A percentile compares a stretch with the other conserved stretches of the same genome.
These are phyloP conservation scores for Aurantiochytrium sp. DNA, from an alignment of 108 stramenopile species.

Conservation along the genomic window DNA sequence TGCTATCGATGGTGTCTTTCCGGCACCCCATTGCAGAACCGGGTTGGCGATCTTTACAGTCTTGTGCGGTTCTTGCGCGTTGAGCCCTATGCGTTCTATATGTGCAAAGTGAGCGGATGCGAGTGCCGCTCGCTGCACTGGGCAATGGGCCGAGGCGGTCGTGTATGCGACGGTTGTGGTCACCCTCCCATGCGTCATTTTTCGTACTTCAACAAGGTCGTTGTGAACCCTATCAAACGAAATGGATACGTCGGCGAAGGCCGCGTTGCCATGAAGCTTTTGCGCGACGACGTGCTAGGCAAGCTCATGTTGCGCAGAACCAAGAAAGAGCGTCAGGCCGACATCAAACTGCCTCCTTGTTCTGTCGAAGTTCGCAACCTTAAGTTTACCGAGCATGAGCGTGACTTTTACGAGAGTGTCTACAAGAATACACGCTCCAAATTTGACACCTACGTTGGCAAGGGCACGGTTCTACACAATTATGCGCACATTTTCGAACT, in stretches of 20 bases:
- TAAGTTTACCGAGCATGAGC: constrained; percentile 74
- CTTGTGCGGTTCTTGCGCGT: constrained; percentile 85
- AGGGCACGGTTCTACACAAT: constrained; percentile 91
- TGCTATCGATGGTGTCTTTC: constrained; percentile 74
- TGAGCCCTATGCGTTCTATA: constrained; percentile 93
- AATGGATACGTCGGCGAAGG: constrained; percentile 41
- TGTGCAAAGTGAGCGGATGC: constrained; percentile 73
- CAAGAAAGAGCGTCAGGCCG: constrained; percentile 79
- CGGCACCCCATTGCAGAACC: constrained; percentile 96
- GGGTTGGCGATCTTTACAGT: constrained; percentile 94
- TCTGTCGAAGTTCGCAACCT: constrained; percentile 59
- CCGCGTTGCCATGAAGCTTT: constrained; percentile 12
- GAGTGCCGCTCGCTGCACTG: constrained; percentile 87
- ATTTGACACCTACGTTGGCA: constrained; percentile 83
- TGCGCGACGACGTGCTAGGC: constrained; percentile 65
- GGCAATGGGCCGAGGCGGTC: constrained; percentile 65
- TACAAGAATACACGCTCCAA: constrained; percentile 89
- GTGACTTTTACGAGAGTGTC: constrained; percentile 94
- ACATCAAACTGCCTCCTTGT: constrained; percentile 85
- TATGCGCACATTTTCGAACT: constrained; percentile 96
- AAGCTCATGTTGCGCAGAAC: constrained; percentile 86
- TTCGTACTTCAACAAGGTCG: constrained; percentile 81
- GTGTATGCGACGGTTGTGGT: constrained; percentile 74
- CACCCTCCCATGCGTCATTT: constrained; percentile 82
- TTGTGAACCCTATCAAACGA: constrained; percentile 89